Conservation (phyloP, 805 yeast species). For the Schwanniomyces occidentalis region DNA sequence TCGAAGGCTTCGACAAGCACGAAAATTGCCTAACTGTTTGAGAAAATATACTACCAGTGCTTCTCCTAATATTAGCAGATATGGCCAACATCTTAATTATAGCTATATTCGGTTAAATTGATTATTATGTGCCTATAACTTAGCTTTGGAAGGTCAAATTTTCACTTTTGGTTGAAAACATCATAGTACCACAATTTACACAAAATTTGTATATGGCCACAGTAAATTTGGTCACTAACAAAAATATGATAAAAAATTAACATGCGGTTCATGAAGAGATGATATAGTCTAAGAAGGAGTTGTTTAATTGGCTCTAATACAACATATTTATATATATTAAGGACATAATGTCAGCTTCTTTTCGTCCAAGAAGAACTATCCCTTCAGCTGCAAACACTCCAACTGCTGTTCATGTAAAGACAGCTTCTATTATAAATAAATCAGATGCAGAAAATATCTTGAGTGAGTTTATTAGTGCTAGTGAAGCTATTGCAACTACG, state of each 20-base stretch:
- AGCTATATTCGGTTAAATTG: no score
- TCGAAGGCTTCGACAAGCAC: constrained; percentile 4
- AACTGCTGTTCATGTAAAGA: constrained; percentile 36
- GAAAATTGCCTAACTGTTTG: constrained; percentile 6
- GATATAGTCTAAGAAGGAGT: constrained; percentile 1
- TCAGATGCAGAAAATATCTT: constrained; percentile 48
- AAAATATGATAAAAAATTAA: no score
- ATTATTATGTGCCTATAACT: no score
- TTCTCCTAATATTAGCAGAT: constrained; percentile 1
- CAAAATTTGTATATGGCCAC: not conserved
- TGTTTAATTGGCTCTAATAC: not conserved
- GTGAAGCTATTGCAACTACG: constrained; percentile 36
- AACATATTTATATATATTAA: not conserved
- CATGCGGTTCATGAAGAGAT: no score
- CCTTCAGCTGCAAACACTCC: constrained; percentile 51
- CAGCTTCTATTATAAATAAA: constrained; percentile 29
- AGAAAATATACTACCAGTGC: constrained; percentile 1
- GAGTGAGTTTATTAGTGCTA: constrained; percentile 41
- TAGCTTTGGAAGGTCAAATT: no score
- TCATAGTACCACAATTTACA: no score
- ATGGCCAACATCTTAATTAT: constrained; percentile 3
- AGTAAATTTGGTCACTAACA: not conserved
- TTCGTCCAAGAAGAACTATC: constrained; percentile 42
- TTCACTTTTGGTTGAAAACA: no score
- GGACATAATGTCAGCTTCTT: constrained; percentile 13